Evolutionary conservation across 73 alveolate genomes (phyloP).

Genomic region (Diophrys sp.): DNA sequence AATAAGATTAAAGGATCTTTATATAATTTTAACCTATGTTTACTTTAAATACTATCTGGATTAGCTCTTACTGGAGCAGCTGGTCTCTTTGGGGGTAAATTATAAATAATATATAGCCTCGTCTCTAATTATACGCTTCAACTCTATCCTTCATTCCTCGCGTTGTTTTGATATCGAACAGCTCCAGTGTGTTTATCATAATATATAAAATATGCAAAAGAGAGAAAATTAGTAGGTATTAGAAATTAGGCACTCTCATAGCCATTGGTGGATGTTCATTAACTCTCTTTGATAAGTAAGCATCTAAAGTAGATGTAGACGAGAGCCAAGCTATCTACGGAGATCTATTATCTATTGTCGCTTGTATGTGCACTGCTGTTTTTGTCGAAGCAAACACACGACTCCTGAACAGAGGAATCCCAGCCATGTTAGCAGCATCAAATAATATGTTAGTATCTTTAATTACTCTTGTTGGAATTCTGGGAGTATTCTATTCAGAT

Average conservation of each 20-base stretch:
- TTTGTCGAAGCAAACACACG: not conserved
- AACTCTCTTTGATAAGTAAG: not conserved
- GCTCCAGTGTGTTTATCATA: not conserved
- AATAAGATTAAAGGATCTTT: too few relatives aligned
- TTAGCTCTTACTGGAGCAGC: too few relatives aligned
- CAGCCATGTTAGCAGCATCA: not conserved
- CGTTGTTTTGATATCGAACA: not conserved
- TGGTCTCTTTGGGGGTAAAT: too few relatives aligned
- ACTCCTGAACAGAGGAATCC: not conserved
- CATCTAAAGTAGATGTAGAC: not conserved
- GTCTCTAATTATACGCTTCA: too few relatives aligned
- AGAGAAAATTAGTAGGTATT: not conserved
- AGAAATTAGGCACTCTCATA: not conserved
- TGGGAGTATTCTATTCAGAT: not conserved
- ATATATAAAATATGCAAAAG: too few relatives aligned
- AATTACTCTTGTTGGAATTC: not conserved
- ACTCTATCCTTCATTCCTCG: not conserved
- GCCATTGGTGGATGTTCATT: not conserved
- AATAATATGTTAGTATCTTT: not conserved
- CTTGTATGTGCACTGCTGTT: not conserved
- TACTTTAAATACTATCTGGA: too few relatives aligned
- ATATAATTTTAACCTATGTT: too few relatives aligned
- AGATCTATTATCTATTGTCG: not conserved
- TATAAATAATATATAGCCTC: too few relatives aligned
- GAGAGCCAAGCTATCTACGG: not conserved